phyloP scores from a whole-genome alignment of 2,329 filamentous ascomycete genomes.

The Diplodia sapinea region DNA sequence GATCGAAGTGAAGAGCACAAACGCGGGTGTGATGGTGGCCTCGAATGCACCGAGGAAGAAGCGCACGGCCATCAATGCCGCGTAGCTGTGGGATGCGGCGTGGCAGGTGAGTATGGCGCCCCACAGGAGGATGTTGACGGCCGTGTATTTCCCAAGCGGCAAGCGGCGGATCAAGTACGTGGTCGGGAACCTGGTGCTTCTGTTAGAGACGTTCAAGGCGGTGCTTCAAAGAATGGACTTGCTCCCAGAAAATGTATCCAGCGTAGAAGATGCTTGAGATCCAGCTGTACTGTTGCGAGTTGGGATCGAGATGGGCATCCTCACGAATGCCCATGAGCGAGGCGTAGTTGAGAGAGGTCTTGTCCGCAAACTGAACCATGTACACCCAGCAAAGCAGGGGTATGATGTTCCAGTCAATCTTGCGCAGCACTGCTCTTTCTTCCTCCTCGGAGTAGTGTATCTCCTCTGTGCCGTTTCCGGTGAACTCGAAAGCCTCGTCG shows the following conservation, averaged over 20 bases:
- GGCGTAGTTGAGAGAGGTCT: constrained; percentile 65
- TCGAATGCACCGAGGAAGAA: constrained; percentile 47
- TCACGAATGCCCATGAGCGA: constrained; percentile 68
- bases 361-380: constrained; percentile 68
- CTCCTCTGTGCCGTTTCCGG: neutral
- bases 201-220: neutral
- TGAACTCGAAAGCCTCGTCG: neutral
- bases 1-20: constrained; percentile 59
- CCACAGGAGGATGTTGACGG: constrained; percentile 59
- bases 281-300: constrained; percentile 62
- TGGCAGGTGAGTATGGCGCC: constrained; percentile 39
- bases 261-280: constrained; percentile 58
- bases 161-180: constrained; percentile 59
- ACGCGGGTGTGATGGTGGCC: constrained; percentile 56
- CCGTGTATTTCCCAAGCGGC: constrained; percentile 65
- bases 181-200: neutral
- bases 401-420: constrained; percentile 59
- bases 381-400: constrained; percentile 66
- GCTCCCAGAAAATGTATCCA: neutral
- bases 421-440: constrained; percentile 48
- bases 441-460: constrained; percentile 35
- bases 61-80: constrained; percentile 49
- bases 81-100: constrained; percentile 51
- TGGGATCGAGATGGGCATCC: constrained; percentile 57
- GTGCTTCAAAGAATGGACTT: neutral